These are phyloP conservation scores for Sordaria brevicollis DNA, from an alignment of 495 filamentous ascomycete genomes.

Conservation along the genomic window DNA sequence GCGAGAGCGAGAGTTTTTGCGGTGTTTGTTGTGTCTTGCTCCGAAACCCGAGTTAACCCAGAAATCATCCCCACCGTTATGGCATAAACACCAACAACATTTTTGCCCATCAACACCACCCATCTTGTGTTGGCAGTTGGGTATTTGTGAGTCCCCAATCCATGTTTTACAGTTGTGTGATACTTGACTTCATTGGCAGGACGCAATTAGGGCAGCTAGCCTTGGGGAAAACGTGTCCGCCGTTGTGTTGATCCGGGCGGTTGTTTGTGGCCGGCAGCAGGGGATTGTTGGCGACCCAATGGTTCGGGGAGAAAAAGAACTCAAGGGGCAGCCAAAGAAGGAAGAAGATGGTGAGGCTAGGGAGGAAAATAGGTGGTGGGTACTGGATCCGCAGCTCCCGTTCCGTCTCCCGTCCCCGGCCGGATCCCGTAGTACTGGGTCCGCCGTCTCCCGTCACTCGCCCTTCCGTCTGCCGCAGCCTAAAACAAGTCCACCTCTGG, in stretches of 20 bases:
- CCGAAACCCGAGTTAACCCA: neutral
- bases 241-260: neutral
- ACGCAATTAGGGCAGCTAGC: neutral
- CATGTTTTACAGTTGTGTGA: neutral
- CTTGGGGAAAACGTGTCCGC: neutral
- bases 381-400: neutral
- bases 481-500: neutral
- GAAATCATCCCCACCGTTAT: neutral
- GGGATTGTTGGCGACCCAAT: neutral
- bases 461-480: neutral
- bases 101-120: conserved; percentile 61
- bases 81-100: neutral
- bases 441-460: neutral
- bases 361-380: neutral
- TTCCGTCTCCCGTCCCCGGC: neutral
- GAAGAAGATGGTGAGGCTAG: neutral
- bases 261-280: neutral
- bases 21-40: neutral
- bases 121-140: conserved; percentile 41
- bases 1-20: neutral
- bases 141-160: neutral
- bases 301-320: neutral
- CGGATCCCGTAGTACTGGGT: neutral
- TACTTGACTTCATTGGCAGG: neutral
- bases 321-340: neutral